These are phyloP conservation scores for Talaromyces pinophilus DNA, from an alignment of 2,329 filamentous ascomycete species.

Conservation along the genomic window DNA sequence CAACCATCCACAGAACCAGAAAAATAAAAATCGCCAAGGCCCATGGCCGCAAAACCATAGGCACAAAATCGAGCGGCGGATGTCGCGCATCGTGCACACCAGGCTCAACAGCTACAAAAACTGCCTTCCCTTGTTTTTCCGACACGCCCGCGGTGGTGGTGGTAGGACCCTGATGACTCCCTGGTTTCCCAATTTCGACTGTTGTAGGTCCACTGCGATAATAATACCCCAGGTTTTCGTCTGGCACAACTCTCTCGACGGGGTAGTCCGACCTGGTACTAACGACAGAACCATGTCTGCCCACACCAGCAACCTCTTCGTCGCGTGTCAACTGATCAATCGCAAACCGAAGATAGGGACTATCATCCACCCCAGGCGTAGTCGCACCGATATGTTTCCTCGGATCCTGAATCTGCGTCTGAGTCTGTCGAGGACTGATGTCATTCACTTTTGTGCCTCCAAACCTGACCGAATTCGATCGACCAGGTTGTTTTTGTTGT, in stretches of 20 bases:
- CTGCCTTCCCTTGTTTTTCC: constrained; percentile 37
- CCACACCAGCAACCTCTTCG: constrained; percentile 61
- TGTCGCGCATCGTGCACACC: constrained; percentile 47
- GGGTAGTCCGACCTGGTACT: constrained; percentile 48
- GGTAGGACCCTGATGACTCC: constrained; percentile 35
- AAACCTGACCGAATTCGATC: constrained; percentile 33
- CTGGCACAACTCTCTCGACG: constrained; percentile 53
- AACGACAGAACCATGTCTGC: constrained; percentile 51
- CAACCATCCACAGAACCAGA: constrained; percentile 69
- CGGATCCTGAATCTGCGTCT: constrained; percentile 26
- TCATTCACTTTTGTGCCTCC: constrained; percentile 29
- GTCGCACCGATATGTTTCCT: constrained; percentile 43
- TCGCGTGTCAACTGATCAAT: constrained; percentile 81
- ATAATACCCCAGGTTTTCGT: constrained; percentile 49
- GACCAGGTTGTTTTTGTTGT: constrained; percentile 19
- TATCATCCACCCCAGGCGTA: constrained; percentile 80
- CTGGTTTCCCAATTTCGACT: constrained; percentile 30
- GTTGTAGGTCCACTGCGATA: constrained; percentile 36
- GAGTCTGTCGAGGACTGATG: constrained; percentile 28
- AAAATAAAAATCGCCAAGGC: constrained; percentile 63
- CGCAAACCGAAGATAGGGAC: constrained; percentile 85
- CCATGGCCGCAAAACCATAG: constrained; percentile 67
- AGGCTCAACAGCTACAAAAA: constrained; percentile 51
- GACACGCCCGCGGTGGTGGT: constrained; percentile 23
- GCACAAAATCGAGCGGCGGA: constrained; percentile 67